Evolutionary conservation across 129 eudicot genomes (phyloP).

Genomic region (Tagetes patula): DNA sequence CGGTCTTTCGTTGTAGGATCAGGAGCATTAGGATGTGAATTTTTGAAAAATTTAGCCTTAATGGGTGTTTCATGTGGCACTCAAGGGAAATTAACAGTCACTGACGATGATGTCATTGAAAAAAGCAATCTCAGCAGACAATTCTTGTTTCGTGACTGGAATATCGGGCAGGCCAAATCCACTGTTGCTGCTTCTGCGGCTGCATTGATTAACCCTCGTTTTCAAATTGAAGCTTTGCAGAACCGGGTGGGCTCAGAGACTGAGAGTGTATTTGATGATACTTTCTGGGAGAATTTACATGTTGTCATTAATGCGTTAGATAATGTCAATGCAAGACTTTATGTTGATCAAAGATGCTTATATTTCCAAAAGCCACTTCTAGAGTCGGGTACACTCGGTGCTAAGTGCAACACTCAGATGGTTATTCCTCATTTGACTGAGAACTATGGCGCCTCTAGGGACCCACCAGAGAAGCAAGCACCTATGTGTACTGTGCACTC

Average conservation of each 20-base stretch:
- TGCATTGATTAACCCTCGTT: slow-evolving; percentile 53
- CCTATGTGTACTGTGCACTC: slow-evolving; percentile 94
- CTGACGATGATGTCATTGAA: slow-evolving; percentile 94
- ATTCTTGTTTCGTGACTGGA: slow-evolving; percentile 92
- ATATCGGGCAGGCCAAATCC: slow-evolving; percentile 94
- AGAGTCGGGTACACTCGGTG: slow-evolving; percentile 91
- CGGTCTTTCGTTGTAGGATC: slow-evolving; percentile 75
- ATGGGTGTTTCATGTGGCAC: slow-evolving; percentile 93
- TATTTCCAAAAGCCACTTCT: slow-evolving; percentile 92
- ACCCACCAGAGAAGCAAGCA: slow-evolving; percentile 94
- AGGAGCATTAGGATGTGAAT: slow-evolving; percentile 93
- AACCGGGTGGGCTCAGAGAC: slow-evolving; percentile 92
- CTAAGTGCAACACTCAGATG: slow-evolving; percentile 94
- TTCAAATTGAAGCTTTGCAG: slow-evolving; percentile 85
- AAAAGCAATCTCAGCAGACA: slow-evolving; percentile 95
- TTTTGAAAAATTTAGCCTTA: slow-evolving; percentile 77
- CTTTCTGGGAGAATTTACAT: slow-evolving; percentile 78
- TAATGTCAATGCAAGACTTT: slow-evolving; percentile 85
- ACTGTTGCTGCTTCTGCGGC: slow-evolving; percentile 95
- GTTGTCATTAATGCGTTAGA: slow-evolving; percentile 81
- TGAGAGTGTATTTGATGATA: slow-evolving; percentile 72
- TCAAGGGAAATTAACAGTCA: slow-evolving; percentile 71
- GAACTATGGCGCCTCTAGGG: slow-evolving; percentile 93
- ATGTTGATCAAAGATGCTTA: slow-evolving; percentile 88
- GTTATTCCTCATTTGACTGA: slow-evolving; percentile 91